Evolutionary conservation across 164 flowering plant species (phyloP).

Genomic region (Vitis rotundifolia): DNA sequence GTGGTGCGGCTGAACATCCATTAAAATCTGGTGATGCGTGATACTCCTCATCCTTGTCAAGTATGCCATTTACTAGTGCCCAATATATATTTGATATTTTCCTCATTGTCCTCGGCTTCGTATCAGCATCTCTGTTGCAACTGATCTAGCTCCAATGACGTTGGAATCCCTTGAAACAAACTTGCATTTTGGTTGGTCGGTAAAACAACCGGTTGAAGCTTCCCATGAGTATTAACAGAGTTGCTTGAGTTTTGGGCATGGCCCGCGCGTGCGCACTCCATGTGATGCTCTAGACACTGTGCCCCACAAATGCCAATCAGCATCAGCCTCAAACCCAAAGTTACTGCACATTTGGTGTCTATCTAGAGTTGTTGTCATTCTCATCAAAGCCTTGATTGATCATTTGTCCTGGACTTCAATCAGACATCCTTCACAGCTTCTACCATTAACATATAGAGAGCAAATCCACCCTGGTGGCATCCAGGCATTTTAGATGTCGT

Average conservation of each 20-base stretch:
- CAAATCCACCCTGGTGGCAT: conserved; percentile 91
- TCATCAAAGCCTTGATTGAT: background rate
- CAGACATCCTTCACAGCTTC: conserved; percentile 28
- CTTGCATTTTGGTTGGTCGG: conserved; percentile 30
- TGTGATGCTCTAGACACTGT: no score
- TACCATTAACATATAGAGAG: conserved; percentile 74
- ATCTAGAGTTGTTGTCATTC: no score
- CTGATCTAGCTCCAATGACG: conserved; percentile 38
- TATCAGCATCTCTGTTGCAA: conserved; percentile 35
- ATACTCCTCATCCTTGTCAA: conserved; percentile 75
- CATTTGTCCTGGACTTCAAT: conserved; percentile 13
- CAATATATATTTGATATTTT: conserved; percentile 77
- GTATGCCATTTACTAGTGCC: conserved; percentile 69
- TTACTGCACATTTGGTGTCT: no score
- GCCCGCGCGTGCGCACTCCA: no score
- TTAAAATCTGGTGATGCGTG: no score
- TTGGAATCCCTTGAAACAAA: conserved; percentile 38
- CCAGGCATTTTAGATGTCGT: conserved; percentile 88
- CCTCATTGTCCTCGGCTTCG: conserved; percentile 28
- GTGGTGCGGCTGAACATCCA: no score
- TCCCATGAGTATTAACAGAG: conserved; percentile 28
- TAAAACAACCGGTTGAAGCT: conserved; percentile 26
- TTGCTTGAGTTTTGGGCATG: conserved; percentile 34
- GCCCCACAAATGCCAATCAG: no score
- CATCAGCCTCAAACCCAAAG: no score